A percentile compares a stretch with the other conserved stretches of the same genome.
phyloP scores from a whole-genome alignment of 192 early-diverging fungal species.

The Linderina pennispora region DNA sequence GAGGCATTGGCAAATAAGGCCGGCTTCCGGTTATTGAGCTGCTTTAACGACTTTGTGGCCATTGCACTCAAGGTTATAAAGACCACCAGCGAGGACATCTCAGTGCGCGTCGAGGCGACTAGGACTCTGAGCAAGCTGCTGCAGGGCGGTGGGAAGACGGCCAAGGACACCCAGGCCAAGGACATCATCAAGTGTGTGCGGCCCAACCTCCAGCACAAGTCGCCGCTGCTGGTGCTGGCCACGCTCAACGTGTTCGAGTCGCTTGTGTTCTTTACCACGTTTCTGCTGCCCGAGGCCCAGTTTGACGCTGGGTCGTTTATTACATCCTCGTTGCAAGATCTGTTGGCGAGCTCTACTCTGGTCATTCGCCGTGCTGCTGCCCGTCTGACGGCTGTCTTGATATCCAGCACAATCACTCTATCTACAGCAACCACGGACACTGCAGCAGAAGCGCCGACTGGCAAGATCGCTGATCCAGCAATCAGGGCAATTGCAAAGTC shows the following conservation, averaged over 20 bases:
- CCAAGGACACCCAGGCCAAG: conserved; percentile 59
- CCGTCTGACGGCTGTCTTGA: conserved; percentile 18
- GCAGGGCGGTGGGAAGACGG: conserved; percentile 62
- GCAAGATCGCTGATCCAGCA: neutral
- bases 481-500: neutral
- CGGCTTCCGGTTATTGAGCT: conserved; percentile 44
- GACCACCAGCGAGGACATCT: conserved; percentile 26
- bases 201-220: conserved; percentile 63
- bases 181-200: conserved; percentile 67
- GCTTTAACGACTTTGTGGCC: conserved; percentile 39
- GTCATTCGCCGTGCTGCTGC: conserved; percentile 28
- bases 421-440: neutral
- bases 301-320: conserved; percentile 22
- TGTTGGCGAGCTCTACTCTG: conserved; percentile 19
- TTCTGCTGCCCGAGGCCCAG: conserved; percentile 1
- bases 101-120: conserved; percentile 64
- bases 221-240: conserved; percentile 40
- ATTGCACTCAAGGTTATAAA: conserved; percentile 11
- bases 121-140: conserved; percentile 58
- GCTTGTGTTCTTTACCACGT: conserved; percentile 14
- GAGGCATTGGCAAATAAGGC: conserved; percentile 52
- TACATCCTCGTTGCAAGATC: conserved; percentile 2
- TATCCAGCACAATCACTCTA: conserved; percentile 1
- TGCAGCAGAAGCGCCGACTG: neutral
- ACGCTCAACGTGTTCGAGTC: conserved; percentile 13